Conservation (phyloP, 331 rosid species). For the Ulmus americana region DNA sequence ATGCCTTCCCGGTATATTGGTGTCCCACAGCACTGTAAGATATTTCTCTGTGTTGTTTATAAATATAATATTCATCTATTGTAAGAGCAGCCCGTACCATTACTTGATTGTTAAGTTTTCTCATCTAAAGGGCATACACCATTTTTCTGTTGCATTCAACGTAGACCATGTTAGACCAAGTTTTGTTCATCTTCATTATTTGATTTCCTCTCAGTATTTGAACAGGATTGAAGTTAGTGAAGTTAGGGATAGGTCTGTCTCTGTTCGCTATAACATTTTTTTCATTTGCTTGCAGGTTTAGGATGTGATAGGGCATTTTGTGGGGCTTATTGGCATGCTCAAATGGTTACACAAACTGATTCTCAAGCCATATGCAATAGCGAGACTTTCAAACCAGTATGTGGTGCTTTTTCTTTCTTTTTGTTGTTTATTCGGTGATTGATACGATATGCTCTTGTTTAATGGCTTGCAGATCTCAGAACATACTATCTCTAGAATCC, state of each 20-base stretch:
- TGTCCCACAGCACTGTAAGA: constrained; percentile 77
- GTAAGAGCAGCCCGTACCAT: not conserved
- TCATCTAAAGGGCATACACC: not conserved
- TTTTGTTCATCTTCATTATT: not conserved
- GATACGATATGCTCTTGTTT: not conserved
- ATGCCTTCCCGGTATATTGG: constrained; percentile 63
- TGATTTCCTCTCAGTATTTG: not conserved
- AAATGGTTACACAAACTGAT: constrained; percentile 37
- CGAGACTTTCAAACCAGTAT: constrained; percentile 64
- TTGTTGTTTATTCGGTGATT: not conserved
- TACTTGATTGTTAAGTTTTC: not conserved
- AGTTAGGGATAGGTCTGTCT: constrained; percentile 4
- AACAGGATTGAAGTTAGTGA: constrained; percentile 5
- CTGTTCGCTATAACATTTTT: constrained; percentile 14
- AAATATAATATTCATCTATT: constrained; percentile 10
- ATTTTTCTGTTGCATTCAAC: not conserved
- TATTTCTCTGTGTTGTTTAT: constrained; percentile 6
- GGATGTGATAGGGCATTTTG: constrained; percentile 92
- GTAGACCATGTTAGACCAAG: not conserved
- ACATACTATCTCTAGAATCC: constrained; percentile 50
- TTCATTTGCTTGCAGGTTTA: constrained; percentile 42
- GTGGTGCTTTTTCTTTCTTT: constrained; percentile 17
- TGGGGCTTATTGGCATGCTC: constrained; percentile 74
- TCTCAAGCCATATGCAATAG: constrained; percentile 50
- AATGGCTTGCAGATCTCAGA: constrained; percentile 54